Evolutionary conservation across 1,284 basidiomycete species (phyloP).

Genomic region (Fomitopsis pinicola): DNA sequence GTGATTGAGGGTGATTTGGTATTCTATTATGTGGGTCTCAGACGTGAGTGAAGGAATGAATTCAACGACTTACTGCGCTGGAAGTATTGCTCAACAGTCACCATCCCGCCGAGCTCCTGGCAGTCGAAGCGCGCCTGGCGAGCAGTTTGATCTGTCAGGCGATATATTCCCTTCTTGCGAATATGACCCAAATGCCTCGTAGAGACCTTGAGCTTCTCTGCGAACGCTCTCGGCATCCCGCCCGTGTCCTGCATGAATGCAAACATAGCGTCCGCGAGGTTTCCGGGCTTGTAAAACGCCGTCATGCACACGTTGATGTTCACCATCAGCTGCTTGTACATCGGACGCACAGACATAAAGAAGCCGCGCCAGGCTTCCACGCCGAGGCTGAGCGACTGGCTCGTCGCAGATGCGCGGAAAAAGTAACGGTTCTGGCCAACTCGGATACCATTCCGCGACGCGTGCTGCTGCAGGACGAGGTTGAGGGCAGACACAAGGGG

Average conservation of each 20-base stretch:
- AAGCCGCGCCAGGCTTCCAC: constrained; percentile 63
- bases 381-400: constrained; percentile 36
- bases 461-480: constrained; percentile 56
- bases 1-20: constrained; percentile 46
- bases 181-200: constrained; percentile 54
- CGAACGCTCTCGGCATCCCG: constrained; percentile 44
- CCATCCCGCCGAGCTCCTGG: constrained; percentile 42
- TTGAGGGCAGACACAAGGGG: constrained; percentile 63
- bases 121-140: constrained; percentile 45
- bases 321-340: constrained; percentile 63
- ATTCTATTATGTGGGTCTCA: constrained; percentile 38
- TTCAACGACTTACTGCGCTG: constrained; percentile 40
- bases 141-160: constrained; percentile 43
- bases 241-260: constrained; percentile 41
- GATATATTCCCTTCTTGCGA: constrained; percentile 43
- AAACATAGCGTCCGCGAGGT: constrained; percentile 50
- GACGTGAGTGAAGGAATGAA: background rate
- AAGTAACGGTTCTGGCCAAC: constrained; percentile 64
- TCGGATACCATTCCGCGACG: constrained; percentile 48
- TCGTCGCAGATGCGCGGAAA: constrained; percentile 34
- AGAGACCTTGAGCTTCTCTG: constrained; percentile 51
- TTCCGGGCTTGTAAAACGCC: constrained; percentile 63
- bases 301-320: constrained; percentile 74
- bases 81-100: constrained; percentile 63
- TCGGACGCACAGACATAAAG: constrained; percentile 61